Evolutionary conservation across 2,329 filamentous ascomycete species (phyloP).

Genomic region (Fusarium musae): DNA sequence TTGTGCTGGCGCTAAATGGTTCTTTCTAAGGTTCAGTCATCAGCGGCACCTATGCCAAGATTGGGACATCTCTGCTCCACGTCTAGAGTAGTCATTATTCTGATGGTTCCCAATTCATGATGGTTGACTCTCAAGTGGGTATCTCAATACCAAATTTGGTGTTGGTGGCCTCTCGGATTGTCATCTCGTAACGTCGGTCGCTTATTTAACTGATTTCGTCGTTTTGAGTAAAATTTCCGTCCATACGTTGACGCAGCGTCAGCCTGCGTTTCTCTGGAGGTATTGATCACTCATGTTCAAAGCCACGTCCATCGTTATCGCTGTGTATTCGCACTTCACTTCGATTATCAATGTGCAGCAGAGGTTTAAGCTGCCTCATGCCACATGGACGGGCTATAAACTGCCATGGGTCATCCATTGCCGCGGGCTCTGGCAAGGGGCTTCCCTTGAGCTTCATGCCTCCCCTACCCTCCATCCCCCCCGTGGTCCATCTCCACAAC

Average conservation of each 20-base stretch:
- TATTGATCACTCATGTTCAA: neutral
- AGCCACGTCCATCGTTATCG: neutral
- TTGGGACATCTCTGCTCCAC: neutral
- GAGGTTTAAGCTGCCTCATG: slow-evolving; percentile 9
- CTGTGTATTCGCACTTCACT: slow-evolving; percentile 12
- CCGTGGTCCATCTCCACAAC: slow-evolving; percentile 39
- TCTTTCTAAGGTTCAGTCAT: neutral
- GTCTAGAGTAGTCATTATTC: slow-evolving; percentile 10
- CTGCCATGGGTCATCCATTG: slow-evolving; percentile 38
- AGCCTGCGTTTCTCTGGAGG: neutral
- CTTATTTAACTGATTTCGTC: slow-evolving; percentile 32
- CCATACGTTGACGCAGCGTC: neutral
- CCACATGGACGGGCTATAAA: slow-evolving; percentile 22
- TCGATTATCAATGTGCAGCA: slow-evolving; percentile 16
- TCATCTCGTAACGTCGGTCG: slow-evolving; percentile 31
- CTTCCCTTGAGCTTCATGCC: slow-evolving; percentile 35
- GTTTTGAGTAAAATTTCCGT: slow-evolving; percentile 19
- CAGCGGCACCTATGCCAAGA: slow-evolving; percentile 2
- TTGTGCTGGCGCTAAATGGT: neutral
- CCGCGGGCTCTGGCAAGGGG: slow-evolving; percentile 43
- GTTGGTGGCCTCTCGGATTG: slow-evolving; percentile 19
- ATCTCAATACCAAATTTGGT: slow-evolving; percentile 10
- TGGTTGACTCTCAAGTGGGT: slow-evolving; percentile 26
- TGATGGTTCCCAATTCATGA: slow-evolving; percentile 22
- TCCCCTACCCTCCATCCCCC: slow-evolving; percentile 14